Conservation (phyloP, 306 rosid species). For the Corylus americana region DNA sequence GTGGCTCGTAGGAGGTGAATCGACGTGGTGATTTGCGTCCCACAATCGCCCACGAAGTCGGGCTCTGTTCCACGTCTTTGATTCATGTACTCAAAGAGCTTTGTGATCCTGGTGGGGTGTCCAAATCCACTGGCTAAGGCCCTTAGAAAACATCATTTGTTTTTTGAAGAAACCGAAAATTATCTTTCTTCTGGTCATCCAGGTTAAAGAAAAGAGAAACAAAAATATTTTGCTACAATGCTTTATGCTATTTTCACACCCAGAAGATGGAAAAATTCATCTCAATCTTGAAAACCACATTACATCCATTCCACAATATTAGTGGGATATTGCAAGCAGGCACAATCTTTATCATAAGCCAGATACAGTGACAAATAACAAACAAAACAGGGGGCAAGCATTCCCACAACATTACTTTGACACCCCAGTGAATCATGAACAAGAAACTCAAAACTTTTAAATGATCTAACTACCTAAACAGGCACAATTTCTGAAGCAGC, state of each 20-base stretch:
- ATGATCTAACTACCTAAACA: background rate
- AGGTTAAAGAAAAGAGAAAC: background rate
- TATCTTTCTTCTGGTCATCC: too few species aligned
- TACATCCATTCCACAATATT: background rate
- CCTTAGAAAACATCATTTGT: background rate
- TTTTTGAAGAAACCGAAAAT: too few species aligned
- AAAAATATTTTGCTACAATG: background rate
- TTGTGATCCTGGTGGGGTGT: background rate
- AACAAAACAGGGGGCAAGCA: background rate
- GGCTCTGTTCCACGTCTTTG: slow-evolving; percentile 28
- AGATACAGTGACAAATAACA: background rate
- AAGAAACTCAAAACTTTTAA: background rate
- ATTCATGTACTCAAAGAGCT: slow-evolving; percentile 12
- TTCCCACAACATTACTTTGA: background rate
- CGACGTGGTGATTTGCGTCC: slow-evolving; percentile 8
- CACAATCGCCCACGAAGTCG: background rate
- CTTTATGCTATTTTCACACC: background rate
- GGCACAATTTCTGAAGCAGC: slow-evolving; percentile 4
- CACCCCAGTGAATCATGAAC: background rate
- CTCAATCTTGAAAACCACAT: background rate
- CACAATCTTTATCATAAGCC: background rate
- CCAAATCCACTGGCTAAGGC: slow-evolving; percentile 8
- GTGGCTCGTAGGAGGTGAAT: slow-evolving; percentile 18
- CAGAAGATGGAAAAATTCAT: background rate
- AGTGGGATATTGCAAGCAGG: background rate